Evolutionary conservation across 2,329 filamentous ascomycete species (phyloP).

Genomic region (Lasiodiplodia hormozganensis): DNA sequence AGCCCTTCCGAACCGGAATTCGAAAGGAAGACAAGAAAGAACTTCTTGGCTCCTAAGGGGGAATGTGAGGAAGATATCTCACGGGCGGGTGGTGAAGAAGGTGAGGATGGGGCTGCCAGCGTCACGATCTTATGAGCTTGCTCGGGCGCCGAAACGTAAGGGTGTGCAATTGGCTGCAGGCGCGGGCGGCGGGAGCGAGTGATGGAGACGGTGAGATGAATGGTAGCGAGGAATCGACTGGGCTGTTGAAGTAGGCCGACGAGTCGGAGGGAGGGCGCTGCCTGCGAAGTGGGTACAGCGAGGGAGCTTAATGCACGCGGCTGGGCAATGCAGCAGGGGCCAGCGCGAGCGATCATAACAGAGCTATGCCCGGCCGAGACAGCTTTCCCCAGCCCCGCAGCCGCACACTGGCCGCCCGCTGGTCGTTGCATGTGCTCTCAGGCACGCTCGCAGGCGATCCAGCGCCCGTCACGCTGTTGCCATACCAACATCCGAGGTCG

Average conservation of each 20-base stretch:
- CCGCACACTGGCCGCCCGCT: neutral
- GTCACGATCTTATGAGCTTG: constrained; percentile 38
- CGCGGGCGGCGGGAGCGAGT: constrained; percentile 44
- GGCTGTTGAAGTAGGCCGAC: constrained; percentile 42
- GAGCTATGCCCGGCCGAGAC: constrained; percentile 20
- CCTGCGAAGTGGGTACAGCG: constrained; percentile 24
- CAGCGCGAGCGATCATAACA: constrained; percentile 21
- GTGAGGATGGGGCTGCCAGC: constrained; percentile 38
- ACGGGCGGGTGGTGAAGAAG: constrained; percentile 20
- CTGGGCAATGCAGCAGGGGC: constrained; percentile 21
- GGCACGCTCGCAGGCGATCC: constrained; percentile 25
- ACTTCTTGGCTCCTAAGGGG: constrained; percentile 53
- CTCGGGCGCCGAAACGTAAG: constrained; percentile 34
- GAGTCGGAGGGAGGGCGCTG: constrained; percentile 36
- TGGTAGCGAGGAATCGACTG: constrained; percentile 37
- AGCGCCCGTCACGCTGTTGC: constrained; percentile 24
- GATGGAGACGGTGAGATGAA: constrained; percentile 40
- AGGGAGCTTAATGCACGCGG: constrained; percentile 29
- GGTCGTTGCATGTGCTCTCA: constrained; percentile 26
- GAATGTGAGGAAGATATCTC: constrained; percentile 34
- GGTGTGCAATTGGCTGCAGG: constrained; percentile 47
- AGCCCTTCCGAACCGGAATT: constrained; percentile 63
- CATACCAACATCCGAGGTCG: constrained; percentile 26
- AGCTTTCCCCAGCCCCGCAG: constrained; percentile 26
- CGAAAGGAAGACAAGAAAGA: constrained; percentile 74